Evolutionary conservation across 768 basidiomycete species (phyloP).

Genomic region (Boletus bicolor): DNA sequence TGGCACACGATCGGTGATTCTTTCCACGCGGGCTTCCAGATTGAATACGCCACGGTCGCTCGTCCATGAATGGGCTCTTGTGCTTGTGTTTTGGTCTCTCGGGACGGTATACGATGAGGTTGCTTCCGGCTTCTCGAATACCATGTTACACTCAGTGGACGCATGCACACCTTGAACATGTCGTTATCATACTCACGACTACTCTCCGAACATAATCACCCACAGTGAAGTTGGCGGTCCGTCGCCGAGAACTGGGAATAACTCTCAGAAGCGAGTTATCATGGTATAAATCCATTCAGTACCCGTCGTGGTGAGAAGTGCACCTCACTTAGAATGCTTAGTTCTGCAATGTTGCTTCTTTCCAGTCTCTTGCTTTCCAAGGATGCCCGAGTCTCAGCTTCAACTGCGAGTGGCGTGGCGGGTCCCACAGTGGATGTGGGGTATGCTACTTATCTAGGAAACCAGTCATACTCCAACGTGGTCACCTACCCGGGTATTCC

Average conservation of each 20-base stretch:
- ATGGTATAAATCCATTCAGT: not conserved
- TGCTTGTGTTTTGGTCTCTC: not conserved
- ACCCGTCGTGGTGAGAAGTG: not conserved
- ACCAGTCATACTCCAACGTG: conserved; percentile 47
- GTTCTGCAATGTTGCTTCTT: not conserved
- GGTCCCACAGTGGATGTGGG: conserved; percentile 49
- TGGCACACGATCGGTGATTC: not conserved
- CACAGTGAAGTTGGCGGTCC: not conserved
- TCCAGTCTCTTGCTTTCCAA: conserved; percentile 24
- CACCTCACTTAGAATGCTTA: not conserved
- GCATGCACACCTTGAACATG: not conserved
- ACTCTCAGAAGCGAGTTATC: not conserved
- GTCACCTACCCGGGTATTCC: conserved; percentile 54
- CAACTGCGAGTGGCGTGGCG: not conserved
- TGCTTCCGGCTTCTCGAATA: not conserved
- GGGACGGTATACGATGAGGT: no score
- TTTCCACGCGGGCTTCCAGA: not conserved
- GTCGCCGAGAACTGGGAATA: no score
- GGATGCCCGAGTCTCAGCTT: conserved; percentile 1
- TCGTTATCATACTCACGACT: not conserved
- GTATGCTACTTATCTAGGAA: conserved; percentile 57
- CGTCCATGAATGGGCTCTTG: not conserved
- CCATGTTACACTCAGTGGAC: not conserved
- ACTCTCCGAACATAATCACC: no score
- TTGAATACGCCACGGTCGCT: not conserved